Conservation (phyloP, 2,329 filamentous ascomycete genomes). For the Nemania diffusa region DNA sequence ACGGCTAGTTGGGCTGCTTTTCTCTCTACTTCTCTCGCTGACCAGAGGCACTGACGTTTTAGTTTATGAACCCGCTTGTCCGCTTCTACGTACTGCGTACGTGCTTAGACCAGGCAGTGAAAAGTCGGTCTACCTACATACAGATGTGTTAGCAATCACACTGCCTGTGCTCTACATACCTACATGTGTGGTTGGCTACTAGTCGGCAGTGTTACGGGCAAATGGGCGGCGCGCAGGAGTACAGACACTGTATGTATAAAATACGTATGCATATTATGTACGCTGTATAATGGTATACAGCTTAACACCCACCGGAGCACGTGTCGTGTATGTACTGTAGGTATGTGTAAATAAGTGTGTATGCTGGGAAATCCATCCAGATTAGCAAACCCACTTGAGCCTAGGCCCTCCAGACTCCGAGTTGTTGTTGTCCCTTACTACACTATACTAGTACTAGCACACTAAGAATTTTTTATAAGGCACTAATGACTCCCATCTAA, state of each 20-base stretch:
- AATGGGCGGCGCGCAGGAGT: constrained; percentile 1
- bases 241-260: constrained; percentile 9
- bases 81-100: no score
- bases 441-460: not conserved
- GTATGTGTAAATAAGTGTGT: no score
- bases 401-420: not conserved
- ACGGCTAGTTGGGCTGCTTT: constrained; percentile 22
- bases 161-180: no score
- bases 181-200: not conserved
- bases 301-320: no score
- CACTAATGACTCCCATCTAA: constrained; percentile 25
- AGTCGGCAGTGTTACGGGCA: constrained; percentile 13
- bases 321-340: constrained; percentile 1
- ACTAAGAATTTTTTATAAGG: constrained; percentile 1
- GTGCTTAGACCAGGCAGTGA: constrained; percentile 14
- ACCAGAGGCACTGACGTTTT: constrained; percentile 25
- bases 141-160: no score
- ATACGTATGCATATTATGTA: not conserved
- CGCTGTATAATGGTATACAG: no score
- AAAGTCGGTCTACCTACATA: constrained; percentile 35
- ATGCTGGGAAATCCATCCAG: not conserved
- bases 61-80: constrained; percentile 18
- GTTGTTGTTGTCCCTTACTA: constrained; percentile 3
- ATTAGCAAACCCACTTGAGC: constrained; percentile 7
- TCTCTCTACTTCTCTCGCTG: constrained; percentile 2